Evolutionary conservation across 2,329 filamentous ascomycete genomes (phyloP).

Genomic region (Nemania bipapillata): DNA sequence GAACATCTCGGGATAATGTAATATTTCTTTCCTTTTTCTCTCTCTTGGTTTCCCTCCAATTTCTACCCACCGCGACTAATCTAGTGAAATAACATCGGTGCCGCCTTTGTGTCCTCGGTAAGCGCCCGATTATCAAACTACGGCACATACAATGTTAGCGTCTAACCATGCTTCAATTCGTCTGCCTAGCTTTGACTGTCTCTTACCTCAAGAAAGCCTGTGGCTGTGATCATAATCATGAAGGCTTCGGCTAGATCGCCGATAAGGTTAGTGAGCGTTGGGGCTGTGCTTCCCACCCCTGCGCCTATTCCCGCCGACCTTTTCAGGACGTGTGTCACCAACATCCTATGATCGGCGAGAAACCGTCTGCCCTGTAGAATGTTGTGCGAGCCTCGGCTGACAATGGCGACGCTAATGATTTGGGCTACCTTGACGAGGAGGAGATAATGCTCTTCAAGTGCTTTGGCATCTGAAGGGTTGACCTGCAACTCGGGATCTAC

Average conservation of each 20-base stretch:
- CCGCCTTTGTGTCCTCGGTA: conserved; percentile 39
- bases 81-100: conserved; percentile 47
- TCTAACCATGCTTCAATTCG: conserved; percentile 4
- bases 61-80: neutral
- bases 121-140: conserved; percentile 48
- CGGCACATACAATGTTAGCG: conserved; percentile 35
- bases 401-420: conserved; percentile 82
- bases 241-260: conserved; percentile 85
- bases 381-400: conserved; percentile 85
- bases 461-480: conserved; percentile 73
- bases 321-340: conserved; percentile 91
- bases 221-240: conserved; percentile 82
- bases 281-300: conserved; percentile 53
- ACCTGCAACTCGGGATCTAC: conserved; percentile 93
- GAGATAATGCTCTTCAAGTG: conserved; percentile 83
- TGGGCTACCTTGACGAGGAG: conserved; percentile 83
- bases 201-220: conserved; percentile 83
- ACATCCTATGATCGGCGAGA: conserved; percentile 80
- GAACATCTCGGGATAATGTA: neutral
- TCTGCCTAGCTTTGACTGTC: neutral
- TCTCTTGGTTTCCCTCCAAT: neutral
- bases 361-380: conserved; percentile 82
- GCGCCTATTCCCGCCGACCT: conserved; percentile 80
- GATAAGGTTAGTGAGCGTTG: conserved; percentile 68
- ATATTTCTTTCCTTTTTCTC: neutral